A percentile compares a stretch with the other conserved stretches of the same genome.
phyloP scores from a whole-genome alignment of 495 filamentous ascomycete species.

The Trichoderma erinaceum region DNA sequence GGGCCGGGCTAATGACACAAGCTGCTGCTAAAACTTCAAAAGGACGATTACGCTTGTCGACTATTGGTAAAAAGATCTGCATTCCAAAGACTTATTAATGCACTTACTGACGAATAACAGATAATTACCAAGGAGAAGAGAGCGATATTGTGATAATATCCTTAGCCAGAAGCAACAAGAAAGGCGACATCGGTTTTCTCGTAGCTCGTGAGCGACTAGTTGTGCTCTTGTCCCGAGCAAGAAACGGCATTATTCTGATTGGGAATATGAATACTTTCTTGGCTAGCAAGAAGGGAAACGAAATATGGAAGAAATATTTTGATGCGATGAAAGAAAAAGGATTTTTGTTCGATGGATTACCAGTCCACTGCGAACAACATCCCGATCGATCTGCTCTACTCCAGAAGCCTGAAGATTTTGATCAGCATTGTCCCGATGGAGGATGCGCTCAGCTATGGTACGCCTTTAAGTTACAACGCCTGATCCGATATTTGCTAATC shows the following conservation, averaged over 20 bases:
- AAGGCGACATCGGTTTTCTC: slow-evolving; percentile 71
- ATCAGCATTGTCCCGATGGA: slow-evolving; percentile 59
- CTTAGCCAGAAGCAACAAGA: slow-evolving; percentile 60
- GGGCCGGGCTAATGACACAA: slow-evolving; percentile 54
- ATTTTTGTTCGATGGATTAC: slow-evolving; percentile 64
- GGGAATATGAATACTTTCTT: slow-evolving; percentile 66
- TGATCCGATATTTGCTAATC: neutral
- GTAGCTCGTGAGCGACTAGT: slow-evolving; percentile 59
- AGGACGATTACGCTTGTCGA: slow-evolving; percentile 52
- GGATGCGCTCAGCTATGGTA: slow-evolving; percentile 67
- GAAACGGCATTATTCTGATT: slow-evolving; percentile 62
- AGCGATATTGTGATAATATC: slow-evolving; percentile 66
- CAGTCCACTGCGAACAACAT: slow-evolving; percentile 63
- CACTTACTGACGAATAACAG: slow-evolving; percentile 29
- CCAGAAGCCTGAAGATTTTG: slow-evolving; percentile 48
- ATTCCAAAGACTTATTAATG: too few relatives aligned
- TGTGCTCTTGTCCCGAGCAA: slow-evolving; percentile 65
- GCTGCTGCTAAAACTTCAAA: slow-evolving; percentile 48
- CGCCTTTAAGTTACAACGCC: slow-evolving; percentile 18
- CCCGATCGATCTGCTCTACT: slow-evolving; percentile 44
- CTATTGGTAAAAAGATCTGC: slow-evolving; percentile 46
- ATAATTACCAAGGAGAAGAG: slow-evolving; percentile 81
- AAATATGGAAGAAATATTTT: slow-evolving; percentile 54
- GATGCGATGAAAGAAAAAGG: slow-evolving; percentile 46
- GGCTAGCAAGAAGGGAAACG: slow-evolving; percentile 52